phyloP scores from a whole-genome alignment of 164 flowering plant species.

The Nymphaea thermarum region DNA sequence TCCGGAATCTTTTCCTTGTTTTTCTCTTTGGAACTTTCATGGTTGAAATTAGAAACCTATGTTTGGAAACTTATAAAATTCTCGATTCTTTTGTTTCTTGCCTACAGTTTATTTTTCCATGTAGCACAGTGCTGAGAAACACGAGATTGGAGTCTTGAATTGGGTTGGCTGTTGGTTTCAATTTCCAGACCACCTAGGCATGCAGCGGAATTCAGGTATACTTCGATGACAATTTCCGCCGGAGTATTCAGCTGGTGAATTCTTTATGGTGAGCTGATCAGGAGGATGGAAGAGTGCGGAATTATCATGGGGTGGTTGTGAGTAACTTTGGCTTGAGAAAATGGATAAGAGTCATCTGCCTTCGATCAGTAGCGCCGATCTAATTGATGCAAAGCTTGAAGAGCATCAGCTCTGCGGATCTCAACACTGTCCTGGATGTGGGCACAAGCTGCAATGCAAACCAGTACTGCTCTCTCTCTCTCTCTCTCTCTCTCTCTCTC shows the following conservation, averaged over 20 bases:
- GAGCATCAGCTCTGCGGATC: constrained; percentile 86
- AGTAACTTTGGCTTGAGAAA: not conserved
- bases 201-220: not conserved
- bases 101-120: not conserved
- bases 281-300: not conserved
- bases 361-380: constrained; percentile 51
- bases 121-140: not conserved
- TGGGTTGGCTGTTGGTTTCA: not conserved
- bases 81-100: not conserved
- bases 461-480: constrained; percentile 38
- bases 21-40: not conserved
- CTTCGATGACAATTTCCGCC: not conserved
- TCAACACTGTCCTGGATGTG: constrained; percentile 91
- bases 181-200: not conserved
- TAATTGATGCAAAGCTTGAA: constrained; percentile 89
- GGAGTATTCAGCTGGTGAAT: not conserved
- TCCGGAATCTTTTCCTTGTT: not conserved
- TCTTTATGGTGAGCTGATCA: not conserved
- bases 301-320: not conserved
- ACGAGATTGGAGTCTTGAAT: not conserved
- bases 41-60: not conserved
- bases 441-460: constrained; percentile 76
- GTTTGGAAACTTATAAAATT: not conserved
- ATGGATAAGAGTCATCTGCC: constrained; percentile 37
- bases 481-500: constrained; percentile 5